Conservation (phyloP, 352 stramenopile genomes). For the Globisporangium spinosum region DNA sequence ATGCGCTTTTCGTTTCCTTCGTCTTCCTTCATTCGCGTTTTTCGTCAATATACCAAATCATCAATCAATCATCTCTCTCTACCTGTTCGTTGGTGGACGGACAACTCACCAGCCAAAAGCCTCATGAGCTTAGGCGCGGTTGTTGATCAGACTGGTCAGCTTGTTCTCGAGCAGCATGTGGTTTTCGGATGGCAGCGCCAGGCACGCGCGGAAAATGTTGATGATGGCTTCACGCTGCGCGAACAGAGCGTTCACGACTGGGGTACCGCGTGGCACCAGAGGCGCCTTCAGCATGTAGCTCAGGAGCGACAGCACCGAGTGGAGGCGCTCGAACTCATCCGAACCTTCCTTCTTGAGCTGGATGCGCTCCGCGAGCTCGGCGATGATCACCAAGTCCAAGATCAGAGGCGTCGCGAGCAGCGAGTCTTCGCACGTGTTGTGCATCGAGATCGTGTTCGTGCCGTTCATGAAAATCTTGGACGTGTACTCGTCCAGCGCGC, state of each 20-base stretch:
- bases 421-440: slow-evolving; percentile 99
- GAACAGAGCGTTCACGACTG: slow-evolving; percentile 98
- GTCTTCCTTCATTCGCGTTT: too few species aligned
- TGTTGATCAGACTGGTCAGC: slow-evolving; percentile 76
- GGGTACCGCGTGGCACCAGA: slow-evolving; percentile 96
- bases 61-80: background rate
- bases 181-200: slow-evolving; percentile 96
- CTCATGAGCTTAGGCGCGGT: slow-evolving; percentile 37
- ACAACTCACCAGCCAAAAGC: background rate
- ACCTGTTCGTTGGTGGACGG: background rate
- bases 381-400: slow-evolving; percentile 97
- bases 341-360: slow-evolving; percentile 91
- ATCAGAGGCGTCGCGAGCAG: slow-evolving; percentile 97
- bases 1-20: background rate
- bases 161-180: slow-evolving; percentile 99
- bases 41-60: slow-evolving; percentile 11
- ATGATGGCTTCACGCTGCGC: slow-evolving; percentile 97
- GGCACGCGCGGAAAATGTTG: slow-evolving; percentile 97
- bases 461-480: slow-evolving; percentile 99
- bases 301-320: slow-evolving; percentile 96
- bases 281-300: slow-evolving; percentile 99
- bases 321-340: slow-evolving; percentile 92
- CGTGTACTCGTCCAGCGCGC: slow-evolving; percentile 99
- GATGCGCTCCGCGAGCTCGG: slow-evolving; percentile 96
- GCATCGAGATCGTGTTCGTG: slow-evolving; percentile 99